Evolutionary conservation across 1,284 basidiomycete species (phyloP).

Genomic region (Ganoderma resinaceum): DNA sequence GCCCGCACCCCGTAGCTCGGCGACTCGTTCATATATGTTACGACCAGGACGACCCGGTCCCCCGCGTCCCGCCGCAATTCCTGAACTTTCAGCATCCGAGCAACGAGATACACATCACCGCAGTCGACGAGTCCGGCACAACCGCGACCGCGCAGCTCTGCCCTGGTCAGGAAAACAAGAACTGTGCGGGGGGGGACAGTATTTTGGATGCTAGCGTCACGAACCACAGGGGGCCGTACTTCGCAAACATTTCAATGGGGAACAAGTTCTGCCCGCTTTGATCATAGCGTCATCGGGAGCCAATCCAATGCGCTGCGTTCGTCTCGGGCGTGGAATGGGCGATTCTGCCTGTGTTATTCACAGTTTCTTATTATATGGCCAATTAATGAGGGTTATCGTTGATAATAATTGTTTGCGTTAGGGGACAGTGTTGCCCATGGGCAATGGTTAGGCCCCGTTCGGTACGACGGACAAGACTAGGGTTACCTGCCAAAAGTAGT

Average conservation of each 20-base stretch:
- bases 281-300: background rate
- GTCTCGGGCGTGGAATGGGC: background rate
- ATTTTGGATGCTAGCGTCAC: constrained; percentile 28
- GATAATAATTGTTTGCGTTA: background rate
- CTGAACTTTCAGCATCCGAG: constrained; percentile 44
- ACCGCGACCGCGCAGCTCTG: constrained; percentile 34
- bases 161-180: constrained; percentile 41
- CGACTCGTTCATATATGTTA: constrained; percentile 40
- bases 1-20: constrained; percentile 19
- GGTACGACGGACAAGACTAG: too few species aligned
- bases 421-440: background rate
- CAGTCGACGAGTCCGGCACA: constrained; percentile 36
- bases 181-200: constrained; percentile 34
- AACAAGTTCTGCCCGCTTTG: constrained; percentile 24
- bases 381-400: background rate
- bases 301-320: background rate
- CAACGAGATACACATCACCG: constrained; percentile 46
- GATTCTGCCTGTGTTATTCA: background rate
- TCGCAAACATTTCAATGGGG: constrained; percentile 27
- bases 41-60: constrained; percentile 45
- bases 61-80: constrained; percentile 42
- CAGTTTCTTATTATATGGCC: background rate
- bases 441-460: background rate
- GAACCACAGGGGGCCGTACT: constrained; percentile 37
- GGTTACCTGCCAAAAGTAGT: too few species aligned